Percentiles rank a stretch among this genome's conserved stretches.
phyloP scores from a whole-genome alignment of 768 basidiomycete species.

The Tulasnella sp. region DNA sequence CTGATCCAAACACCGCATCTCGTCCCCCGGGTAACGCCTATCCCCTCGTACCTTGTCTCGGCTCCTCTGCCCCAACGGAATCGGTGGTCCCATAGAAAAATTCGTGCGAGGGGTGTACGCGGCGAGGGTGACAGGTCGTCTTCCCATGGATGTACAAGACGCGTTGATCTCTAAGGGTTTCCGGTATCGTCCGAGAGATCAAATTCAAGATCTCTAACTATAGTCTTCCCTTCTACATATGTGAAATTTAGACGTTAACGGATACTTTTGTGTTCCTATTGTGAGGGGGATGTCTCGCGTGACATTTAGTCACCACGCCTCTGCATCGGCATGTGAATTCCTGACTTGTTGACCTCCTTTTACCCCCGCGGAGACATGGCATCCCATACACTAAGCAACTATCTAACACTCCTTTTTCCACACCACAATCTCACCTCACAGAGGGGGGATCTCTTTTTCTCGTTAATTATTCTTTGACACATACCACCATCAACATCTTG shows the following conservation, averaged over 20 bases:
- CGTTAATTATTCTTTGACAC: no score
- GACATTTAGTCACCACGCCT: no score
- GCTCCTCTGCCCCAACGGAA: not conserved
- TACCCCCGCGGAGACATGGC: not conserved
- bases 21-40: not conserved
- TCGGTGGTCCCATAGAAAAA: constrained; percentile 55
- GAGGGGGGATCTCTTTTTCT: no score
- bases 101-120: constrained; percentile 90
- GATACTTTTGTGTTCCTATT: no score
- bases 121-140: constrained; percentile 72
- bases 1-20: not conserved
- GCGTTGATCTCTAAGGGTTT: constrained; percentile 69
- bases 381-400: not conserved
- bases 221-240: not conserved
- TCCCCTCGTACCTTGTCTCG: not conserved
- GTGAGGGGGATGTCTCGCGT: not conserved
- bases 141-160: constrained; percentile 76
- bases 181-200: constrained; percentile 77
- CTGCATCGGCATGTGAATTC: not conserved
- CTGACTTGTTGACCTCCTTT: not conserved
- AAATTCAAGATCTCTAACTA: constrained; percentile 28
- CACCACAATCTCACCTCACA: no score
- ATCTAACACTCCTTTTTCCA: no score
- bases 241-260: no score
- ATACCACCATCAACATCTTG: no score